phyloP scores from a whole-genome alignment of 164 flowering plant genomes.

The Vitis cinerea region DNA sequence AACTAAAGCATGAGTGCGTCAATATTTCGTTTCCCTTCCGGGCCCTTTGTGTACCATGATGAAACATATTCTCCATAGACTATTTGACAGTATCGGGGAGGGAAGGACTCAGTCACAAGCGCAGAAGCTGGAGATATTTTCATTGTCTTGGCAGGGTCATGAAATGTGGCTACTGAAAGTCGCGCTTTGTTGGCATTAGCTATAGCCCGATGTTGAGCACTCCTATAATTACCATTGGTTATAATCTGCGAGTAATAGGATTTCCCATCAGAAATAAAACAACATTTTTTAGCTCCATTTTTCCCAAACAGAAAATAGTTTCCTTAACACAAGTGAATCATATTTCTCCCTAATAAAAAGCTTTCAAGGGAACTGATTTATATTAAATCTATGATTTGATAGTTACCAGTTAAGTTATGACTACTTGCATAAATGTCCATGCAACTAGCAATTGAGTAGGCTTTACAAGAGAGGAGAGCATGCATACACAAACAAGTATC shows the following conservation, averaged over 20 bases:
- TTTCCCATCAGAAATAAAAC: no score
- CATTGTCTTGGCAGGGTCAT: conserved; percentile 76
- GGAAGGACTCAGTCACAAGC: conserved; percentile 40
- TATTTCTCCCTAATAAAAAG: no score
- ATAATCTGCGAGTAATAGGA: conserved; percentile 48
- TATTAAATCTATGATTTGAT: no score
- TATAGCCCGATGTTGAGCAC: conserved; percentile 72
- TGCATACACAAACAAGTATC: no score
- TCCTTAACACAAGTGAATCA: no score
- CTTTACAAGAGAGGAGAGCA: no score
- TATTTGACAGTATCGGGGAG: conserved; percentile 46
- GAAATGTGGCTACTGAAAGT: conserved; percentile 87
- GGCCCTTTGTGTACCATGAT: conserved; percentile 92
- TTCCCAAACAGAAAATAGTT: background rate
- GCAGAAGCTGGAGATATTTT: conserved; percentile 57
- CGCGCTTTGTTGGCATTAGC: conserved; percentile 62
- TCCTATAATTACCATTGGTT: conserved; percentile 73
- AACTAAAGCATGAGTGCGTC: conserved; percentile 55
- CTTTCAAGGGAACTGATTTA: no score
- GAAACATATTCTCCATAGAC: conserved; percentile 80
- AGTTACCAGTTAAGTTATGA: no score
- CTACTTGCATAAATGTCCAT: no score
- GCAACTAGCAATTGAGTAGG: no score
- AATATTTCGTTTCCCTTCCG: conserved; percentile 83
- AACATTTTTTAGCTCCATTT: background rate